A percentile compares a stretch with the other conserved stretches of the same genome.
These are phyloP conservation scores for Xeromyces bisporus DNA, from an alignment of 495 filamentous ascomycete species.

Conservation along the genomic window DNA sequence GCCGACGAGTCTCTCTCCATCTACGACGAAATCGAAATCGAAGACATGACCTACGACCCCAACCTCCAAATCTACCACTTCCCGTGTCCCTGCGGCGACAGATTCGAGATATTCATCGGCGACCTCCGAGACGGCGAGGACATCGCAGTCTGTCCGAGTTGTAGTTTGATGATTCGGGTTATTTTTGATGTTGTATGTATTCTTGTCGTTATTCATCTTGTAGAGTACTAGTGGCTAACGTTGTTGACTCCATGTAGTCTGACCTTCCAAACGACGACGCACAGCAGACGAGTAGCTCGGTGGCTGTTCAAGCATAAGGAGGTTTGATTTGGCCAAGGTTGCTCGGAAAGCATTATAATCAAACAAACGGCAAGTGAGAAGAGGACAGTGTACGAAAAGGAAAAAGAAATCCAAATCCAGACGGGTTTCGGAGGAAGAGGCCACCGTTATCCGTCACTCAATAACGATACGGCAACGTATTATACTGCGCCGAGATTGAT, in stretches of 20 bases:
- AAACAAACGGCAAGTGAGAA: too few species aligned
- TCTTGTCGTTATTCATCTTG: neutral
- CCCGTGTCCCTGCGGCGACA: slow-evolving; percentile 93
- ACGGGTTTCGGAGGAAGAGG: too few species aligned
- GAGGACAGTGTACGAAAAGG: too few species aligned
- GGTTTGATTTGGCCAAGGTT: neutral
- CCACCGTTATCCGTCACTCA: too few species aligned
- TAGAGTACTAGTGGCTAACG: slow-evolving; percentile 3
- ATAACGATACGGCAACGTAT: too few species aligned
- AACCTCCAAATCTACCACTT: slow-evolving; percentile 77
- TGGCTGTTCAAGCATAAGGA: slow-evolving; percentile 23
- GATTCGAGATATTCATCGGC: slow-evolving; percentile 77
- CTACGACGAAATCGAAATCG: slow-evolving; percentile 98
- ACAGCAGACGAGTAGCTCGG: slow-evolving; percentile 14
- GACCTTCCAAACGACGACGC: slow-evolving; percentile 29
- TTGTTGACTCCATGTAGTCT: slow-evolving; percentile 10
- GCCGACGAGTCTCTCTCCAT: slow-evolving; percentile 53
- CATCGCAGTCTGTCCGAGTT: slow-evolving; percentile 89
- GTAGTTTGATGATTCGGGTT: slow-evolving; percentile 87
- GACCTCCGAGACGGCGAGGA: slow-evolving; percentile 82
- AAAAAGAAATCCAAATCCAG: too few species aligned
- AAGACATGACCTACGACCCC: slow-evolving; percentile 91
- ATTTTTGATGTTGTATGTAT: slow-evolving; percentile 70
- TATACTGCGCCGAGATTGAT: too few species aligned
- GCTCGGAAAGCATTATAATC: too few species aligned